Evolutionary conservation across 225 moss, liverwort and hornwort genomes (phyloP).

Genomic region (Antitrichia curtipendula): DNA sequence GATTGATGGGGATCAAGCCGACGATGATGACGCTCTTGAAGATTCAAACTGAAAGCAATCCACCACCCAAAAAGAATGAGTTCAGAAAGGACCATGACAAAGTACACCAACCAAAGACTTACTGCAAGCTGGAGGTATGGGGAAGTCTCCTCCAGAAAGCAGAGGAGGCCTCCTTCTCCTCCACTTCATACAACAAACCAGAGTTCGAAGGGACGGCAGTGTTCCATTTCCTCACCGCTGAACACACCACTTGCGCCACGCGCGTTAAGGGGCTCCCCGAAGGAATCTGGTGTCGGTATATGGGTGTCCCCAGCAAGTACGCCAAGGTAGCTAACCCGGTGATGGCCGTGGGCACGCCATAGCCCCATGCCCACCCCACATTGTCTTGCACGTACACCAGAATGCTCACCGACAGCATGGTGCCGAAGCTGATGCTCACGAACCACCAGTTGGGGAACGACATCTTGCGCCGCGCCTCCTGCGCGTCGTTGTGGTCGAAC

Average conservation of each 20-base stretch:
- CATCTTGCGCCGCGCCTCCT: constrained; percentile 68
- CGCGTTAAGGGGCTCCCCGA: constrained; percentile 83
- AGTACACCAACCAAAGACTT: not conserved
- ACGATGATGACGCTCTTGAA: constrained; percentile 4
- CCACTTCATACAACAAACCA: constrained; percentile 62
- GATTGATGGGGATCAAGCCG: not conserved
- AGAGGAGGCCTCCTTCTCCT: constrained; percentile 52
- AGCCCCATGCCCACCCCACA: constrained; percentile 89
- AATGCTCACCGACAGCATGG: constrained; percentile 92
- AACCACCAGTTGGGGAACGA: constrained; percentile 99
- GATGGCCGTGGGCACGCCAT: constrained; percentile 72
- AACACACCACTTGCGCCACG: constrained; percentile 67
- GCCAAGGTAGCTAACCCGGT: constrained; percentile 62
- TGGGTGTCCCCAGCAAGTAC: constrained; percentile 58
- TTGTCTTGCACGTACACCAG: constrained; percentile 84
- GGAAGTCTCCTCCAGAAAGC: constrained; percentile 40
- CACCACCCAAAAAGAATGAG: not conserved
- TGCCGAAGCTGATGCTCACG: constrained; percentile 96
- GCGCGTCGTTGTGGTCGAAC: constrained; percentile 62
- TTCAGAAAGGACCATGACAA: not conserved
- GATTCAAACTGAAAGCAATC: constrained; percentile 17
- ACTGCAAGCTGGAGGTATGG: constrained; percentile 77
- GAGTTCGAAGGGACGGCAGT: constrained; percentile 34
- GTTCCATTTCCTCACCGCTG: constrained; percentile 61
- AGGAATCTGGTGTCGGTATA: constrained; percentile 69